phyloP scores from a whole-genome alignment of 2,329 filamentous ascomycete genomes.

The Lachnellula cervina region DNA sequence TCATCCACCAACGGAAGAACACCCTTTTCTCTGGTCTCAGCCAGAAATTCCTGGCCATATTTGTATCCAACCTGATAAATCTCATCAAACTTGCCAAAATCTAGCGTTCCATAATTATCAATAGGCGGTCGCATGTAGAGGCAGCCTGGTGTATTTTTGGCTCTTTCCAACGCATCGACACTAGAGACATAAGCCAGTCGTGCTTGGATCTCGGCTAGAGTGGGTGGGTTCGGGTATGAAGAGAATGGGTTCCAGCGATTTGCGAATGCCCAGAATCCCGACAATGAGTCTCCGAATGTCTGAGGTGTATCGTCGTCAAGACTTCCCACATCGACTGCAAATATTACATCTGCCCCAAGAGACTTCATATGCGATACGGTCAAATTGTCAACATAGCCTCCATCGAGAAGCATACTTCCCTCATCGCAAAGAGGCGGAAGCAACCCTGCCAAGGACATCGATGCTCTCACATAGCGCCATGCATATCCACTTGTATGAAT shows the following conservation, averaged over 20 bases:
- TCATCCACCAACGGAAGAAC: conserved; percentile 65
- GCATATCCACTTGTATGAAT: conserved; percentile 96
- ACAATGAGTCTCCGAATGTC: conserved; percentile 87
- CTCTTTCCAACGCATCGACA: conserved; percentile 88
- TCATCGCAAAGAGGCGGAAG: conserved; percentile 94
- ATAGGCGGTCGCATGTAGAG: conserved; percentile 96
- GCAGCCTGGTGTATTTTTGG: conserved; percentile 86
- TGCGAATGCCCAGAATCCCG: conserved; percentile 88
- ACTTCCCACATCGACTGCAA: conserved; percentile 90
- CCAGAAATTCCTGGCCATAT: conserved; percentile 77
- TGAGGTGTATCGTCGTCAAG: conserved; percentile 91
- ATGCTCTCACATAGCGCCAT: conserved; percentile 93
- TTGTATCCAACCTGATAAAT: conserved; percentile 86
- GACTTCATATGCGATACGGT: conserved; percentile 97
- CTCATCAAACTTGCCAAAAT: conserved; percentile 97
- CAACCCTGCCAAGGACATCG: conserved; percentile 91
- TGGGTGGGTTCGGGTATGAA: conserved; percentile 82
- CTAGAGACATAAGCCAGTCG: conserved; percentile 91
- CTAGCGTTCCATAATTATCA: conserved; percentile 86
- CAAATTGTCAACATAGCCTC: conserved; percentile 94
- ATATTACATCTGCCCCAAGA: conserved; percentile 87
- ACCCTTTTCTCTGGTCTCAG: conserved; percentile 71
- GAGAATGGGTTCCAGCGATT: conserved; percentile 98
- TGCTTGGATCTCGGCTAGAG: conserved; percentile 91
- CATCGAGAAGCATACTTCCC: conserved; percentile 92